A percentile compares a stretch with the other conserved stretches of the same genome.
Evolutionary conservation across 2,329 filamentous ascomycete genomes (phyloP).

Genomic region (Colletotrichum incanum): DNA sequence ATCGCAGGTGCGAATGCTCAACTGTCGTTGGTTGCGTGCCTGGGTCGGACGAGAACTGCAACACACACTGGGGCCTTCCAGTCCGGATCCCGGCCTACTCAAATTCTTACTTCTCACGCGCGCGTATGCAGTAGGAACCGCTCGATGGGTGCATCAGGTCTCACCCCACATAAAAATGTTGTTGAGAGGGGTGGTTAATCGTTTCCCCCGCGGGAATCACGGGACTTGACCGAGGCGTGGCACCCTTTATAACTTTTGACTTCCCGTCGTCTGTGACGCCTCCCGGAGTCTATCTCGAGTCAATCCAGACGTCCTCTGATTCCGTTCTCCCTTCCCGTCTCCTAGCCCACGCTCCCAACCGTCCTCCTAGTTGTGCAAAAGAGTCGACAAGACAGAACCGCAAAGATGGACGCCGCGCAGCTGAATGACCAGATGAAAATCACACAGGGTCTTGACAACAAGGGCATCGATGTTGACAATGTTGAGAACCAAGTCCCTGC

Average conservation of each 20-base stretch:
- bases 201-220: conserved; percentile 15
- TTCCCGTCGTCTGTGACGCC: conserved; percentile 1
- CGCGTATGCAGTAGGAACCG: not conserved
- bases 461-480: conserved; percentile 25
- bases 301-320: conserved; percentile 31
- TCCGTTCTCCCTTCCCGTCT: not conserved
- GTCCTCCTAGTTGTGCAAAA: conserved; percentile 13
- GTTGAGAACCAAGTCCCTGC: conserved; percentile 23
- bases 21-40: not conserved
- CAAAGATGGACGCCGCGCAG: conserved; percentile 38
- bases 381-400: conserved; percentile 23
- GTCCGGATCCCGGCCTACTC: conserved; percentile 17
- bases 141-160: conserved; percentile 19
- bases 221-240: conserved; percentile 39
- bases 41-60: conserved; percentile 8
- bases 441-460: conserved; percentile 20
- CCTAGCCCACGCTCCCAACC: not conserved
- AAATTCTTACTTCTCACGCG: conserved; percentile 33
- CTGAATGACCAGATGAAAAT: conserved; percentile 31
- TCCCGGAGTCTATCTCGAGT: conserved; percentile 1
- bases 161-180: conserved; percentile 37
- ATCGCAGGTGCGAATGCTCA: conserved; percentile 13
- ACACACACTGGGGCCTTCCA: not conserved
- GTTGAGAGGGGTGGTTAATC: conserved; percentile 34
- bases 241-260: conserved; percentile 27